Percentiles rank a stretch among this genome's conserved stretches.
Conservation (phyloP, 2,329 filamentous ascomycete genomes). For the Pezicula rhizophila region DNA sequence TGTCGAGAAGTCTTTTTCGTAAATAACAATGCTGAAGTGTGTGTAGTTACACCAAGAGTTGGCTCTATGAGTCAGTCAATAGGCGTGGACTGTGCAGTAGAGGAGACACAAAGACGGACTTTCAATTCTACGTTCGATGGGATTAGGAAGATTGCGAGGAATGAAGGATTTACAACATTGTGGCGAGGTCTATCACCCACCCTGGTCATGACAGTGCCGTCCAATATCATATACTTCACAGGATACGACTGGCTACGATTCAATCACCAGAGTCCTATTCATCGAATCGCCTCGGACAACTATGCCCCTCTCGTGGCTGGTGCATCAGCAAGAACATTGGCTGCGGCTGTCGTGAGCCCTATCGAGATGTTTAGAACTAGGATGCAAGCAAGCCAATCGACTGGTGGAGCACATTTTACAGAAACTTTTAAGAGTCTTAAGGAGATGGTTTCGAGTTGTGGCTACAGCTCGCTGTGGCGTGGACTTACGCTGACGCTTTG, state of each 20-base stretch:
- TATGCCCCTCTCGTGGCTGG: constrained; percentile 79
- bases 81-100: constrained; percentile 69
- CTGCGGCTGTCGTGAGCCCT: constrained; percentile 77
- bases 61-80: constrained; percentile 29
- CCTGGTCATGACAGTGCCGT: constrained; percentile 85
- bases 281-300: constrained; percentile 54
- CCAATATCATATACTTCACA: constrained; percentile 97
- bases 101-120: constrained; percentile 75
- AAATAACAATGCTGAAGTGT: constrained; percentile 67
- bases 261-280: constrained; percentile 67
- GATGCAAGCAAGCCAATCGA: constrained; percentile 68
- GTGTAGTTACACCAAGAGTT: constrained; percentile 31
- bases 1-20: constrained; percentile 97
- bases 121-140: constrained; percentile 92
- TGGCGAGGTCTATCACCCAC: constrained; percentile 96
- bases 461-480: constrained; percentile 81
- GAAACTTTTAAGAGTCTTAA: constrained; percentile 71
- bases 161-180: constrained; percentile 79
- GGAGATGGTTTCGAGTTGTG: constrained; percentile 72
- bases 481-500: constrained; percentile 87
- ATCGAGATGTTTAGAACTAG: constrained; percentile 93
- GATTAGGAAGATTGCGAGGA: constrained; percentile 85
- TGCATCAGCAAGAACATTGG: constrained; percentile 68
- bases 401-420: constrained; percentile 62
- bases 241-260: constrained; percentile 93